Evolutionary conservation across 2,329 filamentous ascomycete genomes (phyloP).

Genomic region (Sporothrix brunneoviolacea): DNA sequence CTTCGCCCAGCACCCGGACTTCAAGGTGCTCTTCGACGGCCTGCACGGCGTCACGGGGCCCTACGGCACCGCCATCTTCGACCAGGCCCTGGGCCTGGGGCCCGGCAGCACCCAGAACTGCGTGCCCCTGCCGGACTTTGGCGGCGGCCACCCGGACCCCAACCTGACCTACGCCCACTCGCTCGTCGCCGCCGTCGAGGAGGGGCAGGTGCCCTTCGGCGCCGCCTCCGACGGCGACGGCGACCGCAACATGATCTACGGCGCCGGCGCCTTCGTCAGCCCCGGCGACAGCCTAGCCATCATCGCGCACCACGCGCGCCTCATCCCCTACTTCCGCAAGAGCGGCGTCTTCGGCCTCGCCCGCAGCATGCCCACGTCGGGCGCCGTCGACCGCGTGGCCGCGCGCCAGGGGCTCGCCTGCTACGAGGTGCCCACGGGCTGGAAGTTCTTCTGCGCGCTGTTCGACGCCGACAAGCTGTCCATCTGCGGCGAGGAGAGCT

Average conservation of each 20-base stretch:
- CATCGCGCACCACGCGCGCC: constrained; percentile 91
- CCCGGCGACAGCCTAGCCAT: constrained; percentile 96
- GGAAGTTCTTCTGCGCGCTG: constrained; percentile 98
- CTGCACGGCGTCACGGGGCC: constrained; percentile 92
- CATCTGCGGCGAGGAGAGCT: constrained; percentile 97
- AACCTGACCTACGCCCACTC: constrained; percentile 97
- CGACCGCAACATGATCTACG: constrained; percentile 99
- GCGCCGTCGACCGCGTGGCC: constrained; percentile 90
- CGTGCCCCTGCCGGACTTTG: constrained; percentile 86
- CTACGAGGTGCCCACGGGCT: constrained; percentile 97
- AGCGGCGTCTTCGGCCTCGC: constrained; percentile 93
- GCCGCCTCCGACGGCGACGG: constrained; percentile 95
- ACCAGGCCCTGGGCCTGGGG: constrained; percentile 81
- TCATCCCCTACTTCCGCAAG: constrained; percentile 98
- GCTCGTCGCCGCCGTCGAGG: constrained; percentile 88
- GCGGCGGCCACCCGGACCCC: constrained; percentile 93
- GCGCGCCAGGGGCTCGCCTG: constrained; percentile 85
- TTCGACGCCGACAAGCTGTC: constrained; percentile 94
- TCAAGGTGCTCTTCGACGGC: constrained; percentile 95
- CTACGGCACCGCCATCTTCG: constrained; percentile 91
- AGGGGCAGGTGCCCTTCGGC: constrained; percentile 86
- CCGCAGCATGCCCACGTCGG: constrained; percentile 95
- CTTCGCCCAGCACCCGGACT: constrained; percentile 77
- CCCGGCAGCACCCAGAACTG: constrained; percentile 77
- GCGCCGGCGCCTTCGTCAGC: constrained; percentile 91